Conservation (phyloP, 2,329 filamentous ascomycete genomes). For the Alternaria sp. region DNA sequence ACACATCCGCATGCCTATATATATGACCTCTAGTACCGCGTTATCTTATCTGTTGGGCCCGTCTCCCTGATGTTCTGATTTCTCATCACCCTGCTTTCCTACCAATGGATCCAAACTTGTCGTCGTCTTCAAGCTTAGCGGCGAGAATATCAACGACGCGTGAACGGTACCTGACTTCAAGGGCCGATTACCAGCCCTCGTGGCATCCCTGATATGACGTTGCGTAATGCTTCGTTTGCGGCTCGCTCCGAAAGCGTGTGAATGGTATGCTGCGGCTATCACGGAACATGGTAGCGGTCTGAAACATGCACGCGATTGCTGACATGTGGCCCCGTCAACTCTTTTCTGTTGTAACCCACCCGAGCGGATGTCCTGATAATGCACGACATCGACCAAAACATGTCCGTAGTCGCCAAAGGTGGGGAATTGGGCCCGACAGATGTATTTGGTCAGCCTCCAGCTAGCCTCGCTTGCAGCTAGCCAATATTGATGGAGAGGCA, state of each 20-base stretch:
- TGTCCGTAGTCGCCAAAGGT: neutral
- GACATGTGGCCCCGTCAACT: slow-evolving; percentile 3
- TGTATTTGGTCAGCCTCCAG: neutral
- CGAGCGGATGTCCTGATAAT: slow-evolving; percentile 4
- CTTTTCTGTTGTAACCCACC: neutral
- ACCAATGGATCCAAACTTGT: neutral
- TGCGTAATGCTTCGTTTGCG: slow-evolving; percentile 6
- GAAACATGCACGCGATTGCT: slow-evolving; percentile 6
- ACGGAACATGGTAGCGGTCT: slow-evolving; percentile 8
- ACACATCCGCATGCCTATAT: neutral
- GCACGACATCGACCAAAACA: slow-evolving; percentile 12
- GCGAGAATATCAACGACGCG: neutral
- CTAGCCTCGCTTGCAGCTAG: neutral
- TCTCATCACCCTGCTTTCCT: too few species aligned
- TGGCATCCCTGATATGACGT: slow-evolving; percentile 4
- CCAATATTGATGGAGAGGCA: neutral
- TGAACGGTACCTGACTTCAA: slow-evolving; percentile 2
- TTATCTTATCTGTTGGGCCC: neutral
- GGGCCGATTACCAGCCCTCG: slow-evolving; percentile 5
- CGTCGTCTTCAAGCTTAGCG: neutral
- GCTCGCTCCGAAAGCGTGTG: slow-evolving; percentile 9
- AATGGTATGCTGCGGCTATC: slow-evolving; percentile 11
- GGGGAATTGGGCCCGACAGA: neutral
- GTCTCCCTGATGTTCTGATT: neutral
- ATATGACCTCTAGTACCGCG: neutral